Evolutionary conservation across 2,329 filamentous ascomycete genomes (phyloP), one percentile per base, ranked within the genome.

Genomic region (Beauveria asiatica): DNA sequence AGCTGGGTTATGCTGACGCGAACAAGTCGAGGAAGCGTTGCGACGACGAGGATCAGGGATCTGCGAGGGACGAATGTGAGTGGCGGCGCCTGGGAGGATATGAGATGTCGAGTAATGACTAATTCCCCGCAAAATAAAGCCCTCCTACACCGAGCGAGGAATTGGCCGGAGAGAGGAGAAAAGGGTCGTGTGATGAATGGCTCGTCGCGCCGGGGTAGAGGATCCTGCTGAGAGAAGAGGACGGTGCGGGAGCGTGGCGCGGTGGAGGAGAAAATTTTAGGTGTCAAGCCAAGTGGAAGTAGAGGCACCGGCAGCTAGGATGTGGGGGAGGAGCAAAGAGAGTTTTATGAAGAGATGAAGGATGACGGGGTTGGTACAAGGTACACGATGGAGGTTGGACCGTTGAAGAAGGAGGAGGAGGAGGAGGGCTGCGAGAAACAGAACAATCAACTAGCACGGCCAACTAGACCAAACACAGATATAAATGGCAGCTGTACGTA

Each of bases 311-410:
- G 33, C 11, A 5, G 2, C 25, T 5, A n/a, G 10, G 21, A 42
- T 53, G 51, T 53, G 51, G 51, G 50, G 51, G 51, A 53, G 21
- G 37, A n/a, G 37, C 21, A 53, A 53, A 42, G 51, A 53, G 51
- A 53, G 51, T 53, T 53, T 42, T 19, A 10, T 41, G 17, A 39
- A 23, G 30, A 19, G 49, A 37, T 23, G 19, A 37, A 52, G 6
- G 50, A 52, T 52, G 50, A 19, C 7, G 33, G 51, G 51, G 51
- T 42, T 13, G 21, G 51, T 27, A 42, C 51, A 27, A 53, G 51
- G 37, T 53, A 53, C 51, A 9, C 41, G 33, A 25, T 49, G 19
- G 11, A 41, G 51, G 25, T 13, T 19, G 21, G 33, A 53, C 50
- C 33, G 33, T 52, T 52, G 30, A 6, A 52, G 49, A 11, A 52